Evolutionary conservation across 192 early-diverging fungal species (phyloP), one percentile per base, ranked within the genome.

Genomic region (Backusella luteola): DNA sequence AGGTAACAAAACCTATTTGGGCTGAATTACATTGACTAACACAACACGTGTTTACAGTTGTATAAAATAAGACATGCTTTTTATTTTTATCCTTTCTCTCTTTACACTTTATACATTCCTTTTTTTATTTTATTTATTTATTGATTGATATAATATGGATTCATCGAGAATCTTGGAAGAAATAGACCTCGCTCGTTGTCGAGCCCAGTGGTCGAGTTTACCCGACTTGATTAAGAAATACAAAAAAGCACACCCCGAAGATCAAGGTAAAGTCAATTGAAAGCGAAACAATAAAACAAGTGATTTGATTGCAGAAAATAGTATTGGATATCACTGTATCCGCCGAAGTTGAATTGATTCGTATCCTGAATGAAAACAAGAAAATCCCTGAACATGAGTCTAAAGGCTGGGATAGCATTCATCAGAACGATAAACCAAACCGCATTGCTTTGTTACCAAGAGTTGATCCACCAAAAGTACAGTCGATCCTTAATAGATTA

Each of bases 141-240:
- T 11, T 11, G 1, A 12, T 39, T 39, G 8, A 39, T 69, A 21
- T 42, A n/a, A 7, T 49, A 41, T 72, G 70, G 70, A 72, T 46
- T 42, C 39, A 26, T 29, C 70, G 34, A 49, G 29, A 29, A 11
- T 63, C 39, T 36, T 66, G 14, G 56, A 41, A 41, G 73, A 74
- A 41, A 56, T 74, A 15, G 73, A 74, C 52, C n/a, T 66, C 12
- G 73, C 73, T 63, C 73, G 73, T 26, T 74, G 73, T 38, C 44
- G 56, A 63, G 73, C 53, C 0, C 53, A 84, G 71, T 85, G 87
- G 79, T 66, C 67, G 26, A 71, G 46, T 19, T 79, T 85, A 59
- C 80, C 81, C 34, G 88, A 89, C 68, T 70, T 86, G n/a, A 79
- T 84, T 15, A 78, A 83, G 67, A 85, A 85, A 23, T 89, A 86